phyloP scores from a whole-genome alignment of 805 yeast species.

The Metschnikowia henanensis region DNA sequence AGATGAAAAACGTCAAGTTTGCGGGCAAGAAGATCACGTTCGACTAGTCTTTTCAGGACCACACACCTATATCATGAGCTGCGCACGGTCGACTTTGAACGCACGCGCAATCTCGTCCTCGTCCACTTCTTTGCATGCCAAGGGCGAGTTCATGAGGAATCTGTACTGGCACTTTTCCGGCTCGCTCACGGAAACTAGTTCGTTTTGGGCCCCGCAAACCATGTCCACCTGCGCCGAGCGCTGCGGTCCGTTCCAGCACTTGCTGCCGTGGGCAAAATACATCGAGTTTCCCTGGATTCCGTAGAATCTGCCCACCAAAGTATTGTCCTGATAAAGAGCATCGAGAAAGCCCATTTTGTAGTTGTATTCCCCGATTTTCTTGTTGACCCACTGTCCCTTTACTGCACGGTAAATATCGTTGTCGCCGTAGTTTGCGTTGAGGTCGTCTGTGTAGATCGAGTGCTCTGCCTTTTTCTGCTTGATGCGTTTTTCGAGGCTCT shows the following conservation, averaged over 20 bases:
- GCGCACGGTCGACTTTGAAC: slow-evolving; percentile 15
- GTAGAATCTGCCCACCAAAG: slow-evolving; percentile 23
- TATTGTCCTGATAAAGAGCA: slow-evolving; percentile 49
- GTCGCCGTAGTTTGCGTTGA: slow-evolving; percentile 50
- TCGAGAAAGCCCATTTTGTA: slow-evolving; percentile 64
- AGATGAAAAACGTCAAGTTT: slow-evolving; percentile 63
- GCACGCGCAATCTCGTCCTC: slow-evolving; percentile 14
- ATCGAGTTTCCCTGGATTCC: slow-evolving; percentile 29
- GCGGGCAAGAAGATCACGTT: slow-evolving; percentile 84
- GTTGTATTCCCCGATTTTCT: slow-evolving; percentile 65
- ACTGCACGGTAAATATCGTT: slow-evolving; percentile 64
- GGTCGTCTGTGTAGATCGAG: slow-evolving; percentile 20
- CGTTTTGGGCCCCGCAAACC: slow-evolving; percentile 61
- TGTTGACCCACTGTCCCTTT: slow-evolving; percentile 45
- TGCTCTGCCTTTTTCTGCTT: slow-evolving; percentile 17
- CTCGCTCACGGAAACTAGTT: slow-evolving; percentile 70
- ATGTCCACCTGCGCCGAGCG: slow-evolving; percentile 67
- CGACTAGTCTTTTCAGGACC: too few species aligned
- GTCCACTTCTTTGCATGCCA: slow-evolving; percentile 37
- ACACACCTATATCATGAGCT: background rate
- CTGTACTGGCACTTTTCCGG: slow-evolving; percentile 85
- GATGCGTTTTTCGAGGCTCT: slow-evolving; percentile 19
- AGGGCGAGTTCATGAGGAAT: slow-evolving; percentile 48
- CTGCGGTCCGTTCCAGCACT: slow-evolving; percentile 94
- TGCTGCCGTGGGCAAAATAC: slow-evolving; percentile 62